Base-by-base conservation (phyloP, 2,329 filamentous ascomycete genomes). In the Aquanectria penicillioides region DNA sequence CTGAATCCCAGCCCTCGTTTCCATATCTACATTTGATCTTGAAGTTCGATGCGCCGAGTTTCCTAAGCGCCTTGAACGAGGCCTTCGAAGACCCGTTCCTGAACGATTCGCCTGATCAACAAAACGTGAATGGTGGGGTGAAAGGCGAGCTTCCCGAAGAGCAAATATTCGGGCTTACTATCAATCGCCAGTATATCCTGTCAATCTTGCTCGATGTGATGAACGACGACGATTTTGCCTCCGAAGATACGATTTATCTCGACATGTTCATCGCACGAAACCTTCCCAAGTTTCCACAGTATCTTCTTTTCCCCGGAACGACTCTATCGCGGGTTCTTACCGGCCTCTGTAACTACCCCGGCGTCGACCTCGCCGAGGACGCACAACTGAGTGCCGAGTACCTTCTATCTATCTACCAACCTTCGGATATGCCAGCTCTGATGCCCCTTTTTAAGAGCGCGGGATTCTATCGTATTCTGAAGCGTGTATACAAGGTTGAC, bases 241-340 rank as follows among this genome's bases (percentile, higher is more conserved):
- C 88, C 0, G 87, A 91, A 60, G 93, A 98, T 71, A 94, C 91
- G 11, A 92, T 99, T 54, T 99, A 97, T 75, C 85, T 99, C 38
- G 93, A 99, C 76, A 99, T 99, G 93, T 99, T 99, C 71, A 91
- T 99, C 72, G 94, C 95, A 15, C 88, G 95, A 54, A 99, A 97
- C 72, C 79, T 99, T 46, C 92, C 96, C 4, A 99, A 99, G 74
- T 99, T 97, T 71, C 93, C 94, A 1, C 94, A 98, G 73, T 97
- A 97, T 70, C 89, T 99, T 47, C 85, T 98, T 10, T 86, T 99
- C 41, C 91, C 94, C 0, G 95, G 94, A 15, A 93, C 92, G 3
- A 90, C 91, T 2, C 82, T 99, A 1, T 92, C 93, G 58, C 89
- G 88, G 58, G 89, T 97, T 9, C 82, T 99, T 22, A 82, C 87